Evolutionary conservation across 805 yeast species (phyloP), one percentile per base, ranked within the genome.

Genomic region (Hanseniaspora lindneri): DNA sequence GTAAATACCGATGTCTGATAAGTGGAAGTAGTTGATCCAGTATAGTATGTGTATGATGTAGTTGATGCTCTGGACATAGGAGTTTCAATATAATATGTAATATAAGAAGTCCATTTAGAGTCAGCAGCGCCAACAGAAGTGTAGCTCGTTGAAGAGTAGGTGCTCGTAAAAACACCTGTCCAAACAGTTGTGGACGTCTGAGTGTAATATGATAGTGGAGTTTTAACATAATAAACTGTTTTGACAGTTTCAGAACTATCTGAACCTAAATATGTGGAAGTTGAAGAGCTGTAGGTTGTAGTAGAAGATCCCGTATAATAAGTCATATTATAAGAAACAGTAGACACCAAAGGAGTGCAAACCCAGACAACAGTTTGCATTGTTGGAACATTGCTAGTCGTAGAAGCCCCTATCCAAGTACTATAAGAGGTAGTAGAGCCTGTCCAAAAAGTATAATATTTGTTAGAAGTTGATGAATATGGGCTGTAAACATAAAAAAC

Each of bases 31-130:
- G 51, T 41, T 19, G 46, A 48, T 3, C 51, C 51, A 17, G 43
- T 36, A 17, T 41, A 48, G 13, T 41, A 48, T n/a, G 47, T 48
- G 8, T 14, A 41, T 2, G 21, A 16, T 8, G 51, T 48, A 14
- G 30, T 30, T 27, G 42, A 21, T n/a, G 19, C 21, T 41, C 46
- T 36, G 9, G 35, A 9, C 27, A 35, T 30, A 25, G 57, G 58
- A 4, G 57, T 53, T 33, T 51, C 53, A 27, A 55, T 52, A 25
- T 48, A 44, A 47, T 53, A 53, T 20, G 53, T 42, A 13, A 52
- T 49, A 30, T 51, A 50, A 17, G 53, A 44, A 20, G 51, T 41
- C 41, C 24, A 25, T 23, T 44, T 44, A 11, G 33, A 17, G 25
- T 55, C 56, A 36, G 48, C 47, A 10, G 50, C n/a, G 2, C 56